Base-by-base conservation (phyloP, 1,284 basidiomycete genomes). In the Puccinia polysora region DNA sequence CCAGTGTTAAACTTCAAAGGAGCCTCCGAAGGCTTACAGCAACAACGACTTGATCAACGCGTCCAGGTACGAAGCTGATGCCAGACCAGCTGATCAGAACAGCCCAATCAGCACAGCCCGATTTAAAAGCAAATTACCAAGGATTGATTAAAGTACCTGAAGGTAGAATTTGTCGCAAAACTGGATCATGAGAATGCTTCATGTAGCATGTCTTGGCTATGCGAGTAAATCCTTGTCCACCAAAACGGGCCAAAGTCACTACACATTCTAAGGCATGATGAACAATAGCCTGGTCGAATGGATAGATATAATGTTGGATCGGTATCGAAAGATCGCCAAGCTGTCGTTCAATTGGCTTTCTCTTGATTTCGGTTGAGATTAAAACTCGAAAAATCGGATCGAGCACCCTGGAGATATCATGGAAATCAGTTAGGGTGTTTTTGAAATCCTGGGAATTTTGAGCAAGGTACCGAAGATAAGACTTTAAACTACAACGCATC, bases 401-500 rank as follows among this genome's bases (percentile, higher is more conserved):
- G 45, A 96, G 82, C 34, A 94, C 83, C n/a, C 90, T 89, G 77
- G 32, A 14, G 52, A 70, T 36, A n/a, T n/a, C n/a, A n/a, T n/a
- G 7, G 20, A 62, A 50, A 40, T 15, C 3, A 52, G 53, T 49
- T 69, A 25, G 52, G 40, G 49, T 38, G 30, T 71, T 28, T 53
- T 52, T 36, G 64, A 56, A 20, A 60, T 28, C 20, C 25, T 2
- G 2, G 40, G 3, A 18, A 43, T 14, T 28, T 15, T 8, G 15
- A 34, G 14, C 3, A n/a, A 63, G 15, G 34, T 79, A 92, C 91
- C 91, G 85, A 73, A 90, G 82, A 79, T 93, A 94, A 0, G 91
- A 93, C 77, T 88, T 88, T n/a, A 95, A 83, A 77, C 88, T 92
- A 77, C 89, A 91, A 34, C 92, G 85, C 88, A 97, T 91, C 93